Percentiles rank a stretch among this genome's conserved stretches.
Evolutionary conservation across 768 basidiomycete species (phyloP).

Genomic region (Calvatia gigantea): DNA sequence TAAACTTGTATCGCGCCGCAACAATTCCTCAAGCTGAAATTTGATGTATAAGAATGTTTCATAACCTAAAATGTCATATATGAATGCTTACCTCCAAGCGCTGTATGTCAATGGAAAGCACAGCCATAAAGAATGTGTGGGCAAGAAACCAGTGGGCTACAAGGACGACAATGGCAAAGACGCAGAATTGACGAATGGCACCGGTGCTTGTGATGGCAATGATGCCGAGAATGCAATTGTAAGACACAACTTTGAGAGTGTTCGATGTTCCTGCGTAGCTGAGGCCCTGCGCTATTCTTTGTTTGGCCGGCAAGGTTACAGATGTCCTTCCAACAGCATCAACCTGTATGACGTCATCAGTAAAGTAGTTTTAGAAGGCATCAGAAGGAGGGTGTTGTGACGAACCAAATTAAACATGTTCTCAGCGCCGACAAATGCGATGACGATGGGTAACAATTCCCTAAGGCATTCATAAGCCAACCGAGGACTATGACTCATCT

Average conservation of each 20-base stretch:
- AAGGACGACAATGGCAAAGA: slow-evolving; percentile 90
- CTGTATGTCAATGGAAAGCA: slow-evolving; percentile 94
- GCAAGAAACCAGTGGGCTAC: slow-evolving; percentile 98
- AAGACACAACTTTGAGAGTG: slow-evolving; percentile 86
- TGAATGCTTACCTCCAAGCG: slow-evolving; percentile 66
- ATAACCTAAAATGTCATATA: not conserved
- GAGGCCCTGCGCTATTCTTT: slow-evolving; percentile 89
- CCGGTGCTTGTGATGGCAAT: slow-evolving; percentile 74
- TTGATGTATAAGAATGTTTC: slow-evolving; percentile 11
- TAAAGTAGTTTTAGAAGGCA: slow-evolving; percentile 18
- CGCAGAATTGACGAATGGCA: slow-evolving; percentile 88
- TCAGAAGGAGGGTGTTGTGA: slow-evolving; percentile 14
- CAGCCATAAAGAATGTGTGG: slow-evolving; percentile 93
- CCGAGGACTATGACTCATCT: not conserved
- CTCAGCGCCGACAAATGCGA: slow-evolving; percentile 93
- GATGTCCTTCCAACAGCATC: slow-evolving; percentile 83
- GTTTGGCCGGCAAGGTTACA: slow-evolving; percentile 84
- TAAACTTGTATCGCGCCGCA: slow-evolving; percentile 65
- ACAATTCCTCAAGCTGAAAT: slow-evolving; percentile 74
- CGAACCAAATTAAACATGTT: slow-evolving; percentile 94
- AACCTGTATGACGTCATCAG: slow-evolving; percentile 46
- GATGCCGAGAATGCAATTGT: slow-evolving; percentile 74
- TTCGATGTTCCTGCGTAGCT: slow-evolving; percentile 87
- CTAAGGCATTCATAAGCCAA: slow-evolving; percentile 31
- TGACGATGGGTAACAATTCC: slow-evolving; percentile 89